A percentile compares a stretch with the other conserved stretches of the same genome.
phyloP scores from a whole-genome alignment of 2,329 filamentous ascomycete species.

The Bertia moriformis region DNA sequence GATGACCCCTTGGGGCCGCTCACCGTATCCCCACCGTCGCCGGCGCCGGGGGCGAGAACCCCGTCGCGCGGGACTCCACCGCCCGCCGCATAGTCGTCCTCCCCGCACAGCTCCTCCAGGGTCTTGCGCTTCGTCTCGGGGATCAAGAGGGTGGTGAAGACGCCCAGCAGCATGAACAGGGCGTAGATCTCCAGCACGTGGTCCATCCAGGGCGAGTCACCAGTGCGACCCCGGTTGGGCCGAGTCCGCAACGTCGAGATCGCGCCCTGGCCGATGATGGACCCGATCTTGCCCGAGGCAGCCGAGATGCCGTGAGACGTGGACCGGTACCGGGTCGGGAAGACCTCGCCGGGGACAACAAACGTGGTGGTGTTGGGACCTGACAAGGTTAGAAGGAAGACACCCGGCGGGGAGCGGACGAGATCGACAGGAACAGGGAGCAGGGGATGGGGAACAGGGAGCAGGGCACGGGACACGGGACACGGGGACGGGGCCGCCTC shows the following conservation, averaged over 20 bases:
- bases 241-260: conserved; percentile 35
- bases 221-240: too few species aligned
- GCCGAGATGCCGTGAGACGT: conserved; percentile 19
- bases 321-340: conserved; percentile 18
- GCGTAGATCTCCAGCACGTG: conserved; percentile 62
- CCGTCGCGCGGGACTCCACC: too few species aligned
- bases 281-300: conserved; percentile 17
- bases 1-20: too few species aligned
- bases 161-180: conserved; percentile 42
- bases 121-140: conserved; percentile 42
- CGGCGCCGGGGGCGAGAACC: too few species aligned
- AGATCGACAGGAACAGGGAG: too few species aligned
- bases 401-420: too few species aligned
- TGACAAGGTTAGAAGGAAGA: too few species aligned
- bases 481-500: too few species aligned
- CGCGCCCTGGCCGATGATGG: conserved; percentile 26
- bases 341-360: conserved; percentile 18
- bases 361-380: conserved; percentile 18
- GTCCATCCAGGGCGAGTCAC: conserved; percentile 54
- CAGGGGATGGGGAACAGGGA: too few species aligned
- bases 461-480: too few species aligned
- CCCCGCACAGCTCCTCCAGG: conserved; percentile 32
- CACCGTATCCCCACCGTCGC: too few species aligned
- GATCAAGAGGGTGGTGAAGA: conserved; percentile 37
- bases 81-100: too few species aligned